Base-by-base conservation (phyloP, 352 stramenopile species). In the Globisporangium acanthophoron region DNA sequence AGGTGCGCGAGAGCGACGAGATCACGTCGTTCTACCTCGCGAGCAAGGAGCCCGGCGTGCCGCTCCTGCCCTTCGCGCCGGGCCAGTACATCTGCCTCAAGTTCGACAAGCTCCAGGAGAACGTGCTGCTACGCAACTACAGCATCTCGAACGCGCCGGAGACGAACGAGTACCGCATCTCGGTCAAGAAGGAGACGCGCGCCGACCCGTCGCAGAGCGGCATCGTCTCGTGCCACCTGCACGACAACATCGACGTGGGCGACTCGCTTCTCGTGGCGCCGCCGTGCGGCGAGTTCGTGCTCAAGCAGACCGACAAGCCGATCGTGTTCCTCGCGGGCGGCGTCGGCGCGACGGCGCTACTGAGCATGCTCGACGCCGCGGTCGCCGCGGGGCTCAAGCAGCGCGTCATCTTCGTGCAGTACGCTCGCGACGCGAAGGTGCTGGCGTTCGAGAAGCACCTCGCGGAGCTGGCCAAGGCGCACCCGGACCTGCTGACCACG, bases 31-130 rank as follows among this genome's bases (percentile, higher is more conserved):
- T 88, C 49, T 73, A 85, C 58, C 67, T 90, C 11, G 69, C 71
- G 48, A 71, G 71, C 18, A 61, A 57, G 29, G 75, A 86, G 18
- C 55, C 59, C 24, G 40, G 47, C 3, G 68, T 69, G 48, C n/a
- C 37, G 1, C 61, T 77, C 40, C 65, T 88, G 49, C 63, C 61
- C 0, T 88, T 85, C 64, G 33, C 72, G 24, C 68, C 79, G 9
- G 75, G 79, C 13, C 79, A 87, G 64, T 89, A 87, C 66, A 54
- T 82, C 7, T 76, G 70, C 41, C 72, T 87, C 50, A 74, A 74
- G 48, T 61, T 87, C 48, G 69, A 80, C 35, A 59, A 70, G 51
- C 61, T 76, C 1, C 60, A 66, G 12, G 51, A 74, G 27, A 76
- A 70, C 41, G 76, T 68, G 5, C 65, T 76, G 46, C 73, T 74